A percentile compares a stretch with the other conserved stretches of the same genome.
Conservation (phyloP, 495 filamentous ascomycete genomes). For the Sporormia fimetaria region DNA sequence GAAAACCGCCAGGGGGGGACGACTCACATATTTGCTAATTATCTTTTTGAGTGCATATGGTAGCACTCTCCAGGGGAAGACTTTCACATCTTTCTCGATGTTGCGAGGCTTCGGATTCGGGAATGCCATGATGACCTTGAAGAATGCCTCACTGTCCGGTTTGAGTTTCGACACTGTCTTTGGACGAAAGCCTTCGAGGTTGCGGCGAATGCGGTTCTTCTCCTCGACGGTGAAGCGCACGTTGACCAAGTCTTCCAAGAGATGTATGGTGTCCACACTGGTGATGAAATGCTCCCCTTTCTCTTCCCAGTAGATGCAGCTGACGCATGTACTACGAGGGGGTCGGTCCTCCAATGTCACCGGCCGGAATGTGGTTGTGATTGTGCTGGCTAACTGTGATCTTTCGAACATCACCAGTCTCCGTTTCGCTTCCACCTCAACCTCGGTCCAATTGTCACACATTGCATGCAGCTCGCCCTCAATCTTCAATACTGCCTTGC, state of each 20-base stretch:
- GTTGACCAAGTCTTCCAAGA: conserved; percentile 78
- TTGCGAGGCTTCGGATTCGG: conserved; percentile 87
- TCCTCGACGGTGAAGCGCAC: conserved; percentile 84
- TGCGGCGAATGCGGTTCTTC: conserved; percentile 93
- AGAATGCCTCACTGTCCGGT: conserved; percentile 84
- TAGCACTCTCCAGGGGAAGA: conserved; percentile 87
- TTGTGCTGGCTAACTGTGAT: conserved; percentile 45
- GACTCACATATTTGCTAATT: conserved; percentile 92
- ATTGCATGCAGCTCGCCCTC: conserved; percentile 73
- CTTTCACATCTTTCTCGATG: conserved; percentile 98
- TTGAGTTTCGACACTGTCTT: conserved; percentile 87
- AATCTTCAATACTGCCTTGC: conserved; percentile 72
- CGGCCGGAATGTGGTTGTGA: conserved; percentile 30
- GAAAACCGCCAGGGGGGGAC: neutral
- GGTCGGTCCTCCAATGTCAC: conserved; percentile 31
- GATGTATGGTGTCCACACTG: conserved; percentile 88
- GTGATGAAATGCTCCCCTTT: conserved; percentile 84
- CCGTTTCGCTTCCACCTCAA: conserved; percentile 65
- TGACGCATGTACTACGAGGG: conserved; percentile 34
- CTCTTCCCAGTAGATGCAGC: conserved; percentile 65
- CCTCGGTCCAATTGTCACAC: conserved; percentile 64
- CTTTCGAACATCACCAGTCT: conserved; percentile 79
- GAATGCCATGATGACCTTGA: conserved; percentile 98
- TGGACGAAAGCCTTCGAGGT: conserved; percentile 84
- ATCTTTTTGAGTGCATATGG: conserved; percentile 83